Base-by-base conservation (phyloP, 768 basidiomycete genomes). In the Rhodosporidiobolus sp. region DNA sequence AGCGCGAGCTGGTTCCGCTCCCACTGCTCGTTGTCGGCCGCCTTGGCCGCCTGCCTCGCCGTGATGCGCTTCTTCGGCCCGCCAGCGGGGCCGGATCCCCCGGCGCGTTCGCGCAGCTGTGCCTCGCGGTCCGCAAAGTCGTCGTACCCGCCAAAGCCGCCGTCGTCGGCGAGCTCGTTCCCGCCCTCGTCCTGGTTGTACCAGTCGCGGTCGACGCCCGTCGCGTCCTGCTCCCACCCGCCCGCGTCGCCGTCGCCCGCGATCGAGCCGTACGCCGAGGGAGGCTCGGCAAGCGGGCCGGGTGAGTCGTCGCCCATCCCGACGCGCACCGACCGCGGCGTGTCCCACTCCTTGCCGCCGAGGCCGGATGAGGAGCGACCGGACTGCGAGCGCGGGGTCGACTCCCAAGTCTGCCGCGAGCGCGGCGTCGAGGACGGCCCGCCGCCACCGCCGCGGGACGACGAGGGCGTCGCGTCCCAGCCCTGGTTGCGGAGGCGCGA, bases 221-320 rank as follows among this genome's bases (percentile, higher is more conserved):
- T 85, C 80, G 96, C 93, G 80, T 98, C 96, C 78, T 97, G 95
- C 81, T 97, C 96, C 96, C 95, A 99, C 78, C 96, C 95, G 61
- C 90, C 63, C n/a, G 50, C 69, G 28, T 63, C 74, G 45, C 70
- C 46, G 17, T 38, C 50, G 35, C 9, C 34, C 5, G 17, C 56
- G 55, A 43, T 43, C 38, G 38, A 43, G 38, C 49, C 65, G 35
- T 64, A 48, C 26, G 62, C 70, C 22, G 69, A 61, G 9, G 76
- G 74, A 28, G 72, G 63, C 35, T 66, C 52, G 34, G 32, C 6
- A 35, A 65, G 50, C 68, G 73, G 61, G 55, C 77, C 46, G 58
- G 77, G 68, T 59, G 74, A 63, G 72, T 78, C 58, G 77, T 78
- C 60, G 48, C 79, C 56, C 62, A 70, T 56, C 52, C 74, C 35